phyloP scores from a whole-genome alignment of 768 basidiomycete species.

The Amanita brunnescens region DNA sequence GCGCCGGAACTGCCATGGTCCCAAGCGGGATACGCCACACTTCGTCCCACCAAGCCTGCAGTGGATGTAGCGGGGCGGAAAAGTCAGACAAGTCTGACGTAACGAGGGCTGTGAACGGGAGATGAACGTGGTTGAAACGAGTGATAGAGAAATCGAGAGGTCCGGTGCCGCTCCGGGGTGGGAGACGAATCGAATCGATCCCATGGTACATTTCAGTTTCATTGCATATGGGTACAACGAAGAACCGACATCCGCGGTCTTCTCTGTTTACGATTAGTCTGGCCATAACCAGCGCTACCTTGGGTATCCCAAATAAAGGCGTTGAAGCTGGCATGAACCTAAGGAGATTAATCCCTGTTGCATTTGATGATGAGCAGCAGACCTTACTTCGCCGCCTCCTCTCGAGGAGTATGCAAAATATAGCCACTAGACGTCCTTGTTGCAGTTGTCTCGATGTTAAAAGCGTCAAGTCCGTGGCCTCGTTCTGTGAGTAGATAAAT shows the following conservation, averaged over 20 bases:
- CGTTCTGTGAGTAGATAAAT: slow-evolving; percentile 47
- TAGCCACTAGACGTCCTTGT: slow-evolving; percentile 41
- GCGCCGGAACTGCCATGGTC: slow-evolving; percentile 40
- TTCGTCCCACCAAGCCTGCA: slow-evolving; percentile 47
- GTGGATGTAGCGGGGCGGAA: slow-evolving; percentile 28
- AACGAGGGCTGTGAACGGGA: slow-evolving; percentile 43
- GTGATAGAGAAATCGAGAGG: slow-evolving; percentile 54
- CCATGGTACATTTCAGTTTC: slow-evolving; percentile 45
- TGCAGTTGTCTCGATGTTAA: slow-evolving; percentile 56
- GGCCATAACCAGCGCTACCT: slow-evolving; percentile 50
- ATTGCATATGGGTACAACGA: slow-evolving; percentile 48
- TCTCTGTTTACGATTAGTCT: slow-evolving; percentile 41
- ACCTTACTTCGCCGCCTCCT: slow-evolving; percentile 51
- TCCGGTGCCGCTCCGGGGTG: slow-evolving; percentile 41
- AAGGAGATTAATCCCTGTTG: neutral
- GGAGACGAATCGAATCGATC: slow-evolving; percentile 40
- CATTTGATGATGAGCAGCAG: neutral
- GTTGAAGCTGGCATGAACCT: slow-evolving; percentile 57
- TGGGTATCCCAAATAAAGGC: slow-evolving; percentile 43
- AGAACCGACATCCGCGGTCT: slow-evolving; percentile 44
- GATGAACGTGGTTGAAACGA: slow-evolving; percentile 41
- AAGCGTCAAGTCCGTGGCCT: slow-evolving; percentile 52
- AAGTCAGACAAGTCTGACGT: slow-evolving; percentile 33
- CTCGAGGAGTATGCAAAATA: slow-evolving; percentile 45
- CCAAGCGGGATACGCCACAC: slow-evolving; percentile 49